phyloP scores from a whole-genome alignment of 768 basidiomycete species.

The Tricholoma saponaceum region DNA sequence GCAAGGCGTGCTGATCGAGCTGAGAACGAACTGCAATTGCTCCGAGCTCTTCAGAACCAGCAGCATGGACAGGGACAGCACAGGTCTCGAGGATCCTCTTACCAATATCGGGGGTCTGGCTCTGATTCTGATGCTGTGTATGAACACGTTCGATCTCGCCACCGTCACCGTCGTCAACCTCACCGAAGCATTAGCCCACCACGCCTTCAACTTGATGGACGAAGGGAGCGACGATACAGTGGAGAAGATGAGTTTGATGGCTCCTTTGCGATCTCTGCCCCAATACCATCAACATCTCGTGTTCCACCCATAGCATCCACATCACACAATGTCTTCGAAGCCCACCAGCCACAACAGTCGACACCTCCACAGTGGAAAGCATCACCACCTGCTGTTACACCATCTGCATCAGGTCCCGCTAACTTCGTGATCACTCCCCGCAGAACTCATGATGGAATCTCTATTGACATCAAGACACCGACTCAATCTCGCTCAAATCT shows the following conservation, averaged over 20 bases:
- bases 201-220: neutral
- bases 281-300: no score
- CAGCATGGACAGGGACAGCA: neutral
- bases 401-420: neutral
- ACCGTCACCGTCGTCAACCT: neutral
- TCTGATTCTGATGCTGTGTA: no score
- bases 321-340: neutral
- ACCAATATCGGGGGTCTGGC: no score
- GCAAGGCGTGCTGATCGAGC: constrained; percentile 10
- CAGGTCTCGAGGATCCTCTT: no score
- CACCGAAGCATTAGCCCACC: constrained; percentile 1
- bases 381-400: neutral
- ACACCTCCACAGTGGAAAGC: neutral
- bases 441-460: neutral
- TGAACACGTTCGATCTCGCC: neutral
- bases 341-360: neutral
- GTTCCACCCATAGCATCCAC: no score
- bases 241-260: neutral
- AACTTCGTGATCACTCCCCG: neutral
- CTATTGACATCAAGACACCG: neutral
- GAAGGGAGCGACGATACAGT: neutral
- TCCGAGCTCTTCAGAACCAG: neutral
- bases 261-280: neutral
- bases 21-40: constrained; percentile 6
- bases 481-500: neutral